phyloP scores from a whole-genome alignment of 495 filamentous ascomycete genomes.

The Lophiostoma macrostomum region DNA sequence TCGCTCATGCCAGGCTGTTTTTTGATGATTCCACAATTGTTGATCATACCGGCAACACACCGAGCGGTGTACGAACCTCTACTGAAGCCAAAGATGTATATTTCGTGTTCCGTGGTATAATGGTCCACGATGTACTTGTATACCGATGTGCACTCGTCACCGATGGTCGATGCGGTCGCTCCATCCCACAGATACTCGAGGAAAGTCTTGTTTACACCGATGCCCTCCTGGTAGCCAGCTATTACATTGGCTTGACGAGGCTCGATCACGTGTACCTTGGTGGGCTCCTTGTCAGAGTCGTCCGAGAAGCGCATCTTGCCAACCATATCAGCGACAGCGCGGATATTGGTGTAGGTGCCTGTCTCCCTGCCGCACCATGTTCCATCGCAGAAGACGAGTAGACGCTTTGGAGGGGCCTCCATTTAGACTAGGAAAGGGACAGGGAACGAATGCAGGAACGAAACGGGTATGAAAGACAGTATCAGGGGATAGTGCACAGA shows the following conservation, averaged over 20 bases:
- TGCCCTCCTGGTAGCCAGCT: slow-evolving; percentile 27
- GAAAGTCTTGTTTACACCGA: slow-evolving; percentile 28
- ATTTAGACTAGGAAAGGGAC: too few relatives aligned
- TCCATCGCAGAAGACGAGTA: slow-evolving; percentile 21
- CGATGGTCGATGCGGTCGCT: slow-evolving; percentile 28
- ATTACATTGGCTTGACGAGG: neutral
- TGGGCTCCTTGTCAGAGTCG: neutral
- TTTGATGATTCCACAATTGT: slow-evolving; percentile 29
- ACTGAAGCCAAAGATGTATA: slow-evolving; percentile 28
- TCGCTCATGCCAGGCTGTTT: neutral
- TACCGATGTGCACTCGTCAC: slow-evolving; percentile 19
- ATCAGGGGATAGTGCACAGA: too few relatives aligned
- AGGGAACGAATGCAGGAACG: too few relatives aligned
- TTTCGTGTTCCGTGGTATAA: slow-evolving; percentile 13
- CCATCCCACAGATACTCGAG: slow-evolving; percentile 23
- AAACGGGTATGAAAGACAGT: too few relatives aligned
- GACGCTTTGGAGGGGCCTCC: slow-evolving; percentile 10
- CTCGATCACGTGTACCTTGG: slow-evolving; percentile 13
- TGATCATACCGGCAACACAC: slow-evolving; percentile 31
- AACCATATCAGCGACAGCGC: slow-evolving; percentile 10
- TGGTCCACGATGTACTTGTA: slow-evolving; percentile 27
- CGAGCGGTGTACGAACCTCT: slow-evolving; percentile 23
- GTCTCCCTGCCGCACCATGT: slow-evolving; percentile 24
- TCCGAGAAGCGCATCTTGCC: slow-evolving; percentile 3
- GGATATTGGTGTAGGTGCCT: slow-evolving; percentile 11